Base-by-base conservation (phyloP, 2,329 filamentous ascomycete genomes). In the Simplicillium aogashimaense region DNA sequence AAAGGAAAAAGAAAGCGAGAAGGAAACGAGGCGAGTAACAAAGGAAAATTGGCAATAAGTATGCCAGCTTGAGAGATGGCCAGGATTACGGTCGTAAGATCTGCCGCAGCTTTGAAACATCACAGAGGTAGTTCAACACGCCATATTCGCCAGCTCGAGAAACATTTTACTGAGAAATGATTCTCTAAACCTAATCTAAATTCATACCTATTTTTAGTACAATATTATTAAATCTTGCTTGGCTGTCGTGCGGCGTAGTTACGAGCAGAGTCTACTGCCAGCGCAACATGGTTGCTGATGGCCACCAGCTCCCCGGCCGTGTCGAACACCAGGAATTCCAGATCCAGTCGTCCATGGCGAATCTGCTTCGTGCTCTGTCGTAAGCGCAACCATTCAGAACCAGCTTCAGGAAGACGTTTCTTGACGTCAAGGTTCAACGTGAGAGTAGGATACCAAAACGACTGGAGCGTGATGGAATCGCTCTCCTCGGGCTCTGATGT, bases 401-500 rank as follows among this genome's bases (percentile, higher is more conserved):
- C 85, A 33, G 75, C 73, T 4, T 64, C 60, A 0, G 84, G 83
- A 35, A 94, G 56, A 7, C 69, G 57, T 55, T 82, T 85, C 65
- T 90, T 92, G 31, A 88, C 65, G 46, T 94, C 86, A 16, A 94
- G 52, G 54, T 85, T 87, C 54, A 92, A 60, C 14, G 80, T 64
- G 2, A 94, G 59, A 0, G 86, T 94, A 0, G 84, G 84, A 55
- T 86, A 87, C 85, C 83, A 88, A 49, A 76, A 78, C 8, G 57
- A 53, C 36, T 58, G 48, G 29, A 45, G 39, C 1, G 49, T 42
- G 29, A 56, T 53, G 3, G 44, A 39, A 2, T 46, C 53, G 20
- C 44, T 20, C 2, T 47, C 41, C 9, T 43, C 28, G 0, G 45
- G 45, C 8, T 43, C 44, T 25, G 20, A 25, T 9, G 9, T 25